phyloP scores from a whole-genome alignment of 2,329 filamentous ascomycete genomes.

The Alternaria sp. region DNA sequence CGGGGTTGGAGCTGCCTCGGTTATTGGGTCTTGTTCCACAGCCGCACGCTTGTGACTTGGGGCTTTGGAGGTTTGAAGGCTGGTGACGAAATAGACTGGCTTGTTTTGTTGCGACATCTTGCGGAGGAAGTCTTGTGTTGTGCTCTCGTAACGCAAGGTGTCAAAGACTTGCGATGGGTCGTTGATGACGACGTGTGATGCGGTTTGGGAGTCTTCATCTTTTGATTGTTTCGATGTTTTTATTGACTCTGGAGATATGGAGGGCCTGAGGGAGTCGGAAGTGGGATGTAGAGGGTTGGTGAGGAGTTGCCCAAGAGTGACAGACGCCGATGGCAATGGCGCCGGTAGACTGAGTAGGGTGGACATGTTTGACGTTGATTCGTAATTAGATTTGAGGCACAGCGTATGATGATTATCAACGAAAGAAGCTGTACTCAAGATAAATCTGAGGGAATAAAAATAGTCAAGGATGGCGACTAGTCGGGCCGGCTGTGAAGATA shows the following conservation, averaged over 20 bases:
- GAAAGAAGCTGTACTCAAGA: not conserved
- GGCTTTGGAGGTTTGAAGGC: conserved; percentile 54
- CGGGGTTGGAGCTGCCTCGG: conserved; percentile 11
- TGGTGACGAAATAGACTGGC: conserved; percentile 53
- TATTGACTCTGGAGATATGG: conserved; percentile 17
- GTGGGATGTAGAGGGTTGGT: conserved; percentile 32
- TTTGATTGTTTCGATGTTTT: conserved; percentile 18
- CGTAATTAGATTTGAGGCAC: not conserved
- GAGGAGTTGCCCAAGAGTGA: conserved; percentile 43
- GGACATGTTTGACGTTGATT: conserved; percentile 27
- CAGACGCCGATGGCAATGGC: conserved; percentile 31
- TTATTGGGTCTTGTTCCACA: not conserved
- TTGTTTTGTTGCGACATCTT: conserved; percentile 56
- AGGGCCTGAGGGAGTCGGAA: conserved; percentile 27
- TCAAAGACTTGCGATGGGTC: conserved; percentile 35
- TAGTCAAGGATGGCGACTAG: not conserved
- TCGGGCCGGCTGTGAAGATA: conserved; percentile 9
- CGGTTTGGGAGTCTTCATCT: conserved; percentile 35
- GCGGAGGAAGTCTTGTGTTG: conserved; percentile 33
- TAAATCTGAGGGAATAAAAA: not conserved
- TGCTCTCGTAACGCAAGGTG: conserved; percentile 31
- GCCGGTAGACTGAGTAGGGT: conserved; percentile 34
- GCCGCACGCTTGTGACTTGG: conserved; percentile 4
- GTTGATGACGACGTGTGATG: conserved; percentile 25
- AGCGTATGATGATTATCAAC: not conserved